Evolutionary conservation across 2,329 filamentous ascomycete species (phyloP), one percentile per base, ranked within the genome.

Genomic region (Aspergillaceae sp.): DNA sequence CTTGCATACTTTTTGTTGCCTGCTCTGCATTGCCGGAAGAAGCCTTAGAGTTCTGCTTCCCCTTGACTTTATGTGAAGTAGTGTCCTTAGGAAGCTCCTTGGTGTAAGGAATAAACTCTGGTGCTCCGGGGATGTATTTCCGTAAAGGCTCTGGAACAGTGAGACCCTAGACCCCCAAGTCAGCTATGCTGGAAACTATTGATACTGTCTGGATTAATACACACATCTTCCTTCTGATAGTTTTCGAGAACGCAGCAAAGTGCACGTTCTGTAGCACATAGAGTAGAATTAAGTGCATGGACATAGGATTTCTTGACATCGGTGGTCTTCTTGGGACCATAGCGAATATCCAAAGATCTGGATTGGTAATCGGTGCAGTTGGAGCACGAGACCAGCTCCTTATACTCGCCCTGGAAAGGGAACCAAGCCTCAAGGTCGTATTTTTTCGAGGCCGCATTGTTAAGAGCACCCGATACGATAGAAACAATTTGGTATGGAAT

Each of bases 301-400:
- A 94, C 90, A 64, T 96, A 98, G 56, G 88, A 84, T 79, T 97
- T 98, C 68, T 84, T 84, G 48, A 78, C 76, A 54, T 90, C 87
- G 29, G 83, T 90, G 68, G 86, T 83, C 64, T 84, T 86, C 78
- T 96, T 97, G 50, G 82, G 77, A 41, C 92, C 91, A 60, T 84
- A 95, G 48, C 92, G 81, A 58, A 98, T 94, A 68, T 97, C 91
- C 8, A 98, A 78, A 56, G 89, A 90, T 47, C 92, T 80, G 27
- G 88, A 89, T 74, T 98, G 92, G 74, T 97, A 97, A 66, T 97
- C 91, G 40, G 88, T 94, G 75, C 92, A 98, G 73, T 98, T 98
- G 51, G 88, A 94, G 78, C 90, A 95, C 19, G 87, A 94, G 43
- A 97, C 92, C 29, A 98, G 80, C 73, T 97, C 92, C 73, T 97